A percentile compares a stretch with the other conserved stretches of the same genome.
Conservation (phyloP, 2,329 filamentous ascomycete genomes). For the Purpureocillium takamizusanense region DNA sequence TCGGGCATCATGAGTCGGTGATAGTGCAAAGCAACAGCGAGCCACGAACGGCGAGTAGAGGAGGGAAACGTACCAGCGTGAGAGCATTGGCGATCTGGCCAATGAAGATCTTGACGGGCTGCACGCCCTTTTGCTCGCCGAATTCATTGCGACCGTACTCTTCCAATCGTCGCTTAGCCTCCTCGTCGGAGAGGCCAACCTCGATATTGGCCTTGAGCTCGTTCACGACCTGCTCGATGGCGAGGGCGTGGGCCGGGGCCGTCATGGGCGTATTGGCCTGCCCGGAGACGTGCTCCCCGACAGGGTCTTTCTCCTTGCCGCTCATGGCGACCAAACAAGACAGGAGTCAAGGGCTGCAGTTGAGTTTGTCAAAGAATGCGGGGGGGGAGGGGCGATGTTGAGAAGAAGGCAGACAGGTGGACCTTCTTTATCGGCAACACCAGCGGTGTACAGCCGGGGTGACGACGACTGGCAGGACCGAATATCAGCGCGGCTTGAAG, state of each 20-base stretch:
- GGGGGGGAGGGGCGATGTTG: no score
- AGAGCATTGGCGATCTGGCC: slow-evolving; percentile 61
- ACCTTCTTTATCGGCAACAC: no score
- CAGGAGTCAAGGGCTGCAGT: no score
- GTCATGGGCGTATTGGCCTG: slow-evolving; percentile 43
- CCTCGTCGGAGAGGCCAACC: slow-evolving; percentile 45
- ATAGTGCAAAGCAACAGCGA: neutral
- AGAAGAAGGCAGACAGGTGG: no score
- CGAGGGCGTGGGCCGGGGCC: slow-evolving; percentile 53
- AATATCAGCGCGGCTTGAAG: no score
- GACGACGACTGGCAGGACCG: no score
- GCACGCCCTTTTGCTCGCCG: slow-evolving; percentile 50
- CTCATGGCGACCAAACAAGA: slow-evolving; percentile 11
- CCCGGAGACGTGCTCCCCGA: slow-evolving; percentile 22
- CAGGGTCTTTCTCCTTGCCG: slow-evolving; percentile 13
- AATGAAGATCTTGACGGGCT: slow-evolving; percentile 53
- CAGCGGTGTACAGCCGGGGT: no score
- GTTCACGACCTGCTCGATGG: slow-evolving; percentile 38
- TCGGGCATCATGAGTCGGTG: neutral
- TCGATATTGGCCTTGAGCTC: slow-evolving; percentile 47
- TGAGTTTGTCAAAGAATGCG: no score
- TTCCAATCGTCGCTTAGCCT: slow-evolving; percentile 45
- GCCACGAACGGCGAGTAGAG: neutral
- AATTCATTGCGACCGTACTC: slow-evolving; percentile 55
- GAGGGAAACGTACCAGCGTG: slow-evolving; percentile 42